These are phyloP conservation scores for Sphagnum fallax DNA, from an alignment of 228 moss, liverwort and hornwort genomes.

Conservation along the genomic window DNA sequence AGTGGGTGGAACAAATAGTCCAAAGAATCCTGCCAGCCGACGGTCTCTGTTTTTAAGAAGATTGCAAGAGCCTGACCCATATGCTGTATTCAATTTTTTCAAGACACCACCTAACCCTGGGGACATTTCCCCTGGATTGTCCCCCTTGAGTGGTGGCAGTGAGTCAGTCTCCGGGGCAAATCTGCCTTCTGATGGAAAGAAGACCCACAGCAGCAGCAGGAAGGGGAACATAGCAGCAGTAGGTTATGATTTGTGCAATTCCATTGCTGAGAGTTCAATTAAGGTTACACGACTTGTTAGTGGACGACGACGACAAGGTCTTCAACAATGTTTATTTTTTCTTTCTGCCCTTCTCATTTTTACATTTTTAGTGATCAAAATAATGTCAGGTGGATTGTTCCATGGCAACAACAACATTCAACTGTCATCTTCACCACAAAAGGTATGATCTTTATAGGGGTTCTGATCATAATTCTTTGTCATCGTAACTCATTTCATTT, in stretches of 20 bases:
- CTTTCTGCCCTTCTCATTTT: conserved; percentile 30
- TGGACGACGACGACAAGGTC: conserved; percentile 8
- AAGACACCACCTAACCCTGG: background rate
- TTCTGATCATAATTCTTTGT: too few relatives aligned
- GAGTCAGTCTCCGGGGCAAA: conserved; percentile 9
- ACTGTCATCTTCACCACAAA: too few relatives aligned
- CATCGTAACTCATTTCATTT: too few relatives aligned
- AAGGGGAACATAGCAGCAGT: conserved; percentile 14
- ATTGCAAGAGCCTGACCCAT: conserved; percentile 17
- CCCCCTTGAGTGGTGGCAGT: too few relatives aligned
- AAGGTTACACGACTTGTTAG: conserved; percentile 7
- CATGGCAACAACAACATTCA: too few relatives aligned
- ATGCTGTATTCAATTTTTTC: conserved; percentile 13
- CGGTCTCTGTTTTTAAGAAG: conserved; percentile 25
- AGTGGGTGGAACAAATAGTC: conserved; percentile 28
- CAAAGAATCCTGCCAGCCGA: conserved; percentile 11
- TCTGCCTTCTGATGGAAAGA: conserved; percentile 1
- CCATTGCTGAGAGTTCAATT: conserved; percentile 18
- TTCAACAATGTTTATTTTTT: conserved; percentile 23
- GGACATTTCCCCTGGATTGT: background rate
- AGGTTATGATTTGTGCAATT: conserved; percentile 14
- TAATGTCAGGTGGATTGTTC: too few relatives aligned
- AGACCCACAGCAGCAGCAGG: background rate
- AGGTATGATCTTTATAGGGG: too few relatives aligned
- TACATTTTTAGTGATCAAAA: conserved; percentile 18